These are phyloP conservation scores for Diaporthe sp. DNA, from an alignment of 2,329 filamentous ascomycete species.

Conservation along the genomic window DNA sequence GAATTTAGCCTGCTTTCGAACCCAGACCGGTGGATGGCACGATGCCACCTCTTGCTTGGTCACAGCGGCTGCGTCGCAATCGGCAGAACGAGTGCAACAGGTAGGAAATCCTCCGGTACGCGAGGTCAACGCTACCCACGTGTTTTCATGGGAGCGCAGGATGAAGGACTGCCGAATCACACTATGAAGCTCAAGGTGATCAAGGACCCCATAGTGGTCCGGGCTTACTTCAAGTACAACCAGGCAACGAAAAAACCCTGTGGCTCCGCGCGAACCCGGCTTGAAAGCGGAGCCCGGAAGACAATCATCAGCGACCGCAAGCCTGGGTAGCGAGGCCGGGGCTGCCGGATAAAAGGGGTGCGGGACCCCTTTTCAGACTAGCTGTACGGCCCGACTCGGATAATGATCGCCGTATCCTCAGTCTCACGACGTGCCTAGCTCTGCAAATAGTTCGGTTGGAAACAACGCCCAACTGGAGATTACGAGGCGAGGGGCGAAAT, in stretches of 20 bases:
- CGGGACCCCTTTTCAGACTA: slow-evolving; percentile 12
- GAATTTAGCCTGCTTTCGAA: background rate
- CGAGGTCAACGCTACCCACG: slow-evolving; percentile 1
- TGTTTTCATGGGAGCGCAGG: background rate
- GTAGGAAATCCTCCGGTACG: slow-evolving; percentile 4
- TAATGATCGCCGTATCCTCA: slow-evolving; percentile 2
- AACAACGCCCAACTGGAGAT: slow-evolving; percentile 14
- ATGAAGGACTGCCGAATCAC: slow-evolving; percentile 20
- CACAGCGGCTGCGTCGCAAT: background rate
- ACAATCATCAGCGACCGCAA: background rate
- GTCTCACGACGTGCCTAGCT: slow-evolving; percentile 17
- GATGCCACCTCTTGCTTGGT: background rate
- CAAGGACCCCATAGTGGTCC: slow-evolving; percentile 11
- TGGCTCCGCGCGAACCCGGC: background rate
- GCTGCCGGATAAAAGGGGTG: slow-evolving; percentile 27
- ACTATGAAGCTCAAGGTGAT: background rate
- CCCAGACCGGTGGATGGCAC: background rate
- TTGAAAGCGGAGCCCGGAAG: slow-evolving; percentile 5
- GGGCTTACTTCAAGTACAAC: background rate
- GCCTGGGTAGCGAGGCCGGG: slow-evolving; percentile 16
- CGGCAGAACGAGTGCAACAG: background rate
- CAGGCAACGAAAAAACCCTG: slow-evolving; percentile 2
- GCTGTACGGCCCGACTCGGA: slow-evolving; percentile 29
- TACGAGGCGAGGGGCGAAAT: slow-evolving; percentile 6
- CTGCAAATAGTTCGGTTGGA: slow-evolving; percentile 32